Conservation (phyloP, 768 basidiomycete species). For the Austroboletus festivus region DNA sequence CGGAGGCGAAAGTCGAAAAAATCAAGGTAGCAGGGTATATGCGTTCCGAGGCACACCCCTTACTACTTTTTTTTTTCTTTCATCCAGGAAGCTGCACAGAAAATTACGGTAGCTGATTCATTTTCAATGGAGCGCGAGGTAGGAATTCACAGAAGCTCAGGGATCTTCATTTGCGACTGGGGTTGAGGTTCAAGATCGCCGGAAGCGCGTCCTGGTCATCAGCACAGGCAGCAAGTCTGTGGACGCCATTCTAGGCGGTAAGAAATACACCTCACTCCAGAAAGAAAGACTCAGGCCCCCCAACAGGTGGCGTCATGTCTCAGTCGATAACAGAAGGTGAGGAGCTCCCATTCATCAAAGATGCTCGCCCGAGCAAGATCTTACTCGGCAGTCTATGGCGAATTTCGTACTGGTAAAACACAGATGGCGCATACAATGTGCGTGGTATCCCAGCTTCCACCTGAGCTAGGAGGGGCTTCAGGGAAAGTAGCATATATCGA, state of each 20-base stretch:
- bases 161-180: conserved; percentile 92
- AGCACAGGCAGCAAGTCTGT: conserved; percentile 94
- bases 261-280: conserved; percentile 6
- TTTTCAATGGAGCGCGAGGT: background rate
- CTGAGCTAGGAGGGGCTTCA: conserved; percentile 85
- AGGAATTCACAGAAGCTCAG: conserved; percentile 38
- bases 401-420: conserved; percentile 94
- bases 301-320: conserved; percentile 79
- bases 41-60: background rate
- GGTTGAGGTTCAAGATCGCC: conserved; percentile 83
- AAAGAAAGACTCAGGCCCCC: background rate
- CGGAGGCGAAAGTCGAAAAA: conserved; percentile 97
- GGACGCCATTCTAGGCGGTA: conserved; percentile 85
- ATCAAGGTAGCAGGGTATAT: conserved; percentile 61
- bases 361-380: background rate
- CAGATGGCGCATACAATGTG: conserved; percentile 96
- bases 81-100: conserved; percentile 83
- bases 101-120: conserved; percentile 57
- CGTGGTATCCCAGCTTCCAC: conserved; percentile 84
- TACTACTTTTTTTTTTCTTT: background rate
- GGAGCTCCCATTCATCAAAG: background rate
- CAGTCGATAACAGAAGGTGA: conserved; percentile 91
- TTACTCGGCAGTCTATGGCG: conserved; percentile 73
- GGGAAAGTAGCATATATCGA: conserved; percentile 95
- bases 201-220: conserved; percentile 75